phyloP scores from a whole-genome alignment of 805 yeast genomes.

The Cyberlindnera galapagoensis region DNA sequence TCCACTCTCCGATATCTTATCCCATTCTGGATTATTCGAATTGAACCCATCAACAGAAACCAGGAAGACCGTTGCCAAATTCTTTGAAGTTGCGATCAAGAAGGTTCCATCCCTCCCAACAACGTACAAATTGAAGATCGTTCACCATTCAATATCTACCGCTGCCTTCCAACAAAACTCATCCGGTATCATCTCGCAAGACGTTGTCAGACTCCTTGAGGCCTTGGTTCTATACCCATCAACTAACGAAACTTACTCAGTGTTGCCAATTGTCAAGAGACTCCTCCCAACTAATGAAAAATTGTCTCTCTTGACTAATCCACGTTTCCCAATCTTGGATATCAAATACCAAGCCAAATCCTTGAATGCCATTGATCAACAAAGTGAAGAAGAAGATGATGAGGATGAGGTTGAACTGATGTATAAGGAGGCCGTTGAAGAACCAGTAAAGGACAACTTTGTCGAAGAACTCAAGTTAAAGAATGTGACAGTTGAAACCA shows the following conservation, averaged over 20 bases:
- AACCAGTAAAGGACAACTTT: conserved; percentile 10
- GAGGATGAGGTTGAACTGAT: conserved; percentile 15
- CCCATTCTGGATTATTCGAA: conserved; percentile 55
- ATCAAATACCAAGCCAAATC: conserved; percentile 17
- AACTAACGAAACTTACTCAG: conserved; percentile 46
- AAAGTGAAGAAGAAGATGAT: conserved; percentile 22
- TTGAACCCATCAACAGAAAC: conserved; percentile 35
- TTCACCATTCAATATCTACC: conserved; percentile 35
- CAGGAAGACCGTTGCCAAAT: conserved; percentile 26
- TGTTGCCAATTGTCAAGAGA: conserved; percentile 62
- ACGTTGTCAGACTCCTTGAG: conserved; percentile 37
- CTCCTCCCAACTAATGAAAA: conserved; percentile 43
- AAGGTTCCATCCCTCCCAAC: conserved; percentile 48
- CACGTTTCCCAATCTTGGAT: conserved; percentile 56
- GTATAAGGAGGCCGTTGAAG: conserved; percentile 5
- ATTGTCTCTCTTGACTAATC: conserved; percentile 59
- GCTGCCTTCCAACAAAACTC: conserved; percentile 27
- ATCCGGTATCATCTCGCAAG: conserved; percentile 23
- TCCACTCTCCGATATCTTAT: conserved; percentile 61
- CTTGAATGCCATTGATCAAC: conserved; percentile 22
- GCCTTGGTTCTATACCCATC: conserved; percentile 66
- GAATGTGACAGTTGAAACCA: conserved; percentile 4
- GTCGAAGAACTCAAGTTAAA: conserved; percentile 13
- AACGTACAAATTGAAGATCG: conserved; percentile 56
- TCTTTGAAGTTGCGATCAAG: conserved; percentile 43